These are phyloP conservation scores for Schoenoplectus tabernaemontani DNA, from an alignment of 202 grass and related monocot species.

Conservation along the genomic window DNA sequence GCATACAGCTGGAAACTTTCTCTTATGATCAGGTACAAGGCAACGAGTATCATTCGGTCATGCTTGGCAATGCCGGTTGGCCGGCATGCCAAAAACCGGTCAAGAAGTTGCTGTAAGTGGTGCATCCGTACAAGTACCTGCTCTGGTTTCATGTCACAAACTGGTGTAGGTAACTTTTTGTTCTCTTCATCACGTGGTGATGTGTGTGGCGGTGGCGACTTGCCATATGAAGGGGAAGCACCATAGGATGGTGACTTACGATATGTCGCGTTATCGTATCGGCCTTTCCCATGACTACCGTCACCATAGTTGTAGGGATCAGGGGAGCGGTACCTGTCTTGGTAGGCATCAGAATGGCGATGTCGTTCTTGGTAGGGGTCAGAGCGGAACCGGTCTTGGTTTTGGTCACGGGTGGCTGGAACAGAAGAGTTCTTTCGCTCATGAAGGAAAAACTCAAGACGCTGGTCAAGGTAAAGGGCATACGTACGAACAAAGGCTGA, in stretches of 20 bases:
- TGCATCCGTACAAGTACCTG: slow-evolving; percentile 77
- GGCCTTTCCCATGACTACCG: background rate
- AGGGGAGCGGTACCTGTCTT: slow-evolving; percentile 11
- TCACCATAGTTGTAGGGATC: slow-evolving; percentile 25
- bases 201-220: slow-evolving; percentile 17
- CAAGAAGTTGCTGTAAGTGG: slow-evolving; percentile 86
- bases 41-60: slow-evolving; percentile 79
- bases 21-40: slow-evolving; percentile 63
- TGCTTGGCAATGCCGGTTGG: slow-evolving; percentile 79
- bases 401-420: background rate
- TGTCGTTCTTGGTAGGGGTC: slow-evolving; percentile 25
- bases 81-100: slow-evolving; percentile 92
- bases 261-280: slow-evolving; percentile 30
- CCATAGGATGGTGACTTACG: slow-evolving; percentile 52
- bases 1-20: slow-evolving; percentile 96
- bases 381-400: slow-evolving; percentile 21
- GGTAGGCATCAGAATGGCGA: background rate
- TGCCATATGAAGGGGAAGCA: slow-evolving; percentile 28
- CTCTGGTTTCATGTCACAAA: slow-evolving; percentile 84
- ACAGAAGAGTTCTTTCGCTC: slow-evolving; percentile 52
- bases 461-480: slow-evolving; percentile 71
- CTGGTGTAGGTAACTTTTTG: slow-evolving; percentile 52
- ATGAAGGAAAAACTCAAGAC: slow-evolving; percentile 69
- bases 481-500: slow-evolving; percentile 87
- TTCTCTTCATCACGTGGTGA: slow-evolving; percentile 47